Evolutionary conservation across 495 filamentous ascomycete species (phyloP).

Genomic region (Chaetomium fimeti): DNA sequence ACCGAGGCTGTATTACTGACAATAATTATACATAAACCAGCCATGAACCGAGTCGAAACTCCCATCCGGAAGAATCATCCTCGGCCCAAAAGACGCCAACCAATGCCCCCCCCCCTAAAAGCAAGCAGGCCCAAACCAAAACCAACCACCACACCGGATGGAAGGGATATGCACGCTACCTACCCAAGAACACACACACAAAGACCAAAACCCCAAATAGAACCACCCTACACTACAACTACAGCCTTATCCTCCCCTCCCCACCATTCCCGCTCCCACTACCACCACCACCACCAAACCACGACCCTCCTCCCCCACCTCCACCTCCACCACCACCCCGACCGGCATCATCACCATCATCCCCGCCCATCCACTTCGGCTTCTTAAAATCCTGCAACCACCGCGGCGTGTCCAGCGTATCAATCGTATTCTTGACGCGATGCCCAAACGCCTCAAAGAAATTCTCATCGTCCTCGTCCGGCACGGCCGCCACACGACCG

Average conservation of each 20-base stretch:
- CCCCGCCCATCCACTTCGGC: conserved; percentile 81
- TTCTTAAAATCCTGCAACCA: conserved; percentile 74
- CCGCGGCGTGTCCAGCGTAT: conserved; percentile 74
- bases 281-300: conserved; percentile 43
- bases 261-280: conserved; percentile 16
- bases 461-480: conserved; percentile 65
- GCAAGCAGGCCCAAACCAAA: not conserved
- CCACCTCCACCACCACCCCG: conserved; percentile 21
- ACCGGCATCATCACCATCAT: conserved; percentile 37
- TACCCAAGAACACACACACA: not conserved
- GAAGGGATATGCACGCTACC: not conserved
- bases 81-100: conserved; percentile 8
- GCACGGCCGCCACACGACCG: conserved; percentile 22
- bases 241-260: conserved; percentile 32
- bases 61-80: not conserved
- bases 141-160: not conserved
- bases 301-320: conserved; percentile 39
- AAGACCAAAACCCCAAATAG: not conserved
- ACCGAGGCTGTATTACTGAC: not conserved
- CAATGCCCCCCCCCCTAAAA: conserved; percentile 11
- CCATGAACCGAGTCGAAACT: too few relatives aligned
- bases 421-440: conserved; percentile 85
- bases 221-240: too few relatives aligned
- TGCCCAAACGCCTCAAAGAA: conserved; percentile 83
- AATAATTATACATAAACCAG: not conserved